phyloP scores from a whole-genome alignment of 768 basidiomycete species.

The Hericium coralloides region DNA sequence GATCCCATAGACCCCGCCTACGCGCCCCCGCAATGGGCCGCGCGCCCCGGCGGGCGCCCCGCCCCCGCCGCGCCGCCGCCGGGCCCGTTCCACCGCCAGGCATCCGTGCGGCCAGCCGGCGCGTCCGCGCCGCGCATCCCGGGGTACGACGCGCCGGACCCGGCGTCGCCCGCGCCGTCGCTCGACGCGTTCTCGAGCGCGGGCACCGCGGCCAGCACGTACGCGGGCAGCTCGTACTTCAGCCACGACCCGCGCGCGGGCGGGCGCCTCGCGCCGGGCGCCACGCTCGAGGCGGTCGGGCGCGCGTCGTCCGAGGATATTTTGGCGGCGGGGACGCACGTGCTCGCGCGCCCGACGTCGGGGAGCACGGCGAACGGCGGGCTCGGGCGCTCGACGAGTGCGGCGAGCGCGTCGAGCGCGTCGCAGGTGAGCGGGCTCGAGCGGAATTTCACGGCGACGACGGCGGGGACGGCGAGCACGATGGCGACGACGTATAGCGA shows the following conservation, averaged over 20 bases:
- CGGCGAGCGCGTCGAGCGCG: conserved; percentile 7
- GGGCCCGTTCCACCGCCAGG: conserved; percentile 4
- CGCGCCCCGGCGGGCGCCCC: conserved; percentile 1
- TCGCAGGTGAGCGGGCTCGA: conserved; percentile 4
- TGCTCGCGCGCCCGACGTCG: conserved; percentile 10
- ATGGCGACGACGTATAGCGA: conserved; percentile 2
- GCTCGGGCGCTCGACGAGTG: conserved; percentile 5
- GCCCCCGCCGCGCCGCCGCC: conserved; percentile 3
- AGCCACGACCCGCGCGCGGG: background rate
- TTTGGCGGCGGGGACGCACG: conserved; percentile 5
- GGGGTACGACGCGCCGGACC: conserved; percentile 11
- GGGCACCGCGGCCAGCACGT: background rate
- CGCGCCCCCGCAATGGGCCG: conserved; percentile 6
- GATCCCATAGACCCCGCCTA: background rate
- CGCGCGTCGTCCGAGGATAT: conserved; percentile 13
- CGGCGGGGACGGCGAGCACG: conserved; percentile 7
- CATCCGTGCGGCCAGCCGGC: conserved; percentile 19
- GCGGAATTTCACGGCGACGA: conserved; percentile 12
- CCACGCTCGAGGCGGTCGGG: background rate
- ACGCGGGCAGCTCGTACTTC: conserved; percentile 1
- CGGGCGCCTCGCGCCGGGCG: background rate
- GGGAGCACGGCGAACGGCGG: conserved; percentile 9
- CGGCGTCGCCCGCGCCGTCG: background rate
- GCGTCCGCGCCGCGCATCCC: conserved; percentile 21
- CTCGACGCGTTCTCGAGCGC: conserved; percentile 1